Evolutionary conservation across 2,329 filamentous ascomycete species (phyloP).

Genomic region (Apiospora sp.): DNA sequence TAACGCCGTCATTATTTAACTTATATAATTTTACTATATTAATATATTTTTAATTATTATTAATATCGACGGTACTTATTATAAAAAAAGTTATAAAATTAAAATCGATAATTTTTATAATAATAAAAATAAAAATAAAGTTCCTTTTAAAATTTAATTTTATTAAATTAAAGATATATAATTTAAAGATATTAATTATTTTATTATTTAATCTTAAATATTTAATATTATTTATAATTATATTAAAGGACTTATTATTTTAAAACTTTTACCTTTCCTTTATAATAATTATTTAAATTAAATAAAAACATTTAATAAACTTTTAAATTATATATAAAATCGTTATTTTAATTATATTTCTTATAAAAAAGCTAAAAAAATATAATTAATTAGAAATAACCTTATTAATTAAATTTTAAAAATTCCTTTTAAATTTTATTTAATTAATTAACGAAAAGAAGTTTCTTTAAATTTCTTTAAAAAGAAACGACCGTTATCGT

Average conservation of each 20-base stretch:
- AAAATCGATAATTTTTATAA: too few relatives aligned
- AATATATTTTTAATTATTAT: too few relatives aligned
- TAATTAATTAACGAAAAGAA: background rate
- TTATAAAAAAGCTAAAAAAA: background rate
- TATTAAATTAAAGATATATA: too few relatives aligned
- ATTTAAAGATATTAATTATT: too few relatives aligned
- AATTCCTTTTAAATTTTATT: background rate
- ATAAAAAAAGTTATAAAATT: too few relatives aligned
- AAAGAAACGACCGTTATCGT: too few relatives aligned
- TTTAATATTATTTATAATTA: conserved; percentile 36
- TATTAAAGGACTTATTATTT: background rate
- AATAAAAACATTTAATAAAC: background rate
- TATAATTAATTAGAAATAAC: background rate
- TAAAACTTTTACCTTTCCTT: background rate
- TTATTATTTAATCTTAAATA: background rate
- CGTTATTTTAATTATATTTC: background rate
- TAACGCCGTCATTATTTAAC: too few relatives aligned
- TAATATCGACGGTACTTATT: too few relatives aligned
- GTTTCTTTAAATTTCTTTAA: background rate
- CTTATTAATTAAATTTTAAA: background rate
- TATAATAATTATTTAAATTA: background rate
- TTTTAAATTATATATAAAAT: background rate
- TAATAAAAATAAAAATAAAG: too few relatives aligned
- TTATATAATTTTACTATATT: too few relatives aligned
- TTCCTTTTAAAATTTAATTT: too few relatives aligned